Evolutionary conservation across 306 rosid species (phyloP).

Genomic region (Dalbergia cochinchinensis): DNA sequence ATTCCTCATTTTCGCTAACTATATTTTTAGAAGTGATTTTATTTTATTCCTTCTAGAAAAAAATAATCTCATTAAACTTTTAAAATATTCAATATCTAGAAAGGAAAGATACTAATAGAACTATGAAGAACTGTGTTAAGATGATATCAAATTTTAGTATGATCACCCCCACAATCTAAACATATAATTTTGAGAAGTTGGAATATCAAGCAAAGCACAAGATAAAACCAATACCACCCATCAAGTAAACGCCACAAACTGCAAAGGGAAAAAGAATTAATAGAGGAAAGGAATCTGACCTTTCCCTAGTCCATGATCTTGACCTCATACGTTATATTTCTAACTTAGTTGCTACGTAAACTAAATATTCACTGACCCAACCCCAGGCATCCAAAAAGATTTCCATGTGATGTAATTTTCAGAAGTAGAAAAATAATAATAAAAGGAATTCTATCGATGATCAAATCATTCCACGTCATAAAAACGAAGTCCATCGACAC

Average conservation of each 20-base stretch:
- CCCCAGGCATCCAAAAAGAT: neutral
- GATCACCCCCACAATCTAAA: no score
- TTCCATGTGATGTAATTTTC: no score
- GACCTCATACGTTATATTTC: neutral
- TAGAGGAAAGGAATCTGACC: conserved; percentile 10
- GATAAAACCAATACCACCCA: neutral
- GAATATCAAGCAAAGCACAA: conserved; percentile 4
- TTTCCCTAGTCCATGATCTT: neutral
- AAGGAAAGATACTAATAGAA: no score
- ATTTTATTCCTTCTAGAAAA: no score
- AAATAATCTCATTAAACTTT: no score
- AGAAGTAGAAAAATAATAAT: neutral
- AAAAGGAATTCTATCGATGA: neutral
- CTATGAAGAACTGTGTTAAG: no score
- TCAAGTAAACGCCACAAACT: neutral
- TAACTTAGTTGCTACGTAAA: neutral
- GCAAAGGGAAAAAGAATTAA: neutral
- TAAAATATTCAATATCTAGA: no score
- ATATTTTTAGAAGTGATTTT: no score
- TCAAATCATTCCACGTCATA: neutral
- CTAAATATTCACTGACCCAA: neutral
- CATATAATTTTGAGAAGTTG: neutral
- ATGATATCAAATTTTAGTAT: no score
- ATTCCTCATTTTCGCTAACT: no score
- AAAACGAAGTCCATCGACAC: neutral